Evolutionary conservation across 768 basidiomycete species (phyloP).

Genomic region (Boletellus sp.): DNA sequence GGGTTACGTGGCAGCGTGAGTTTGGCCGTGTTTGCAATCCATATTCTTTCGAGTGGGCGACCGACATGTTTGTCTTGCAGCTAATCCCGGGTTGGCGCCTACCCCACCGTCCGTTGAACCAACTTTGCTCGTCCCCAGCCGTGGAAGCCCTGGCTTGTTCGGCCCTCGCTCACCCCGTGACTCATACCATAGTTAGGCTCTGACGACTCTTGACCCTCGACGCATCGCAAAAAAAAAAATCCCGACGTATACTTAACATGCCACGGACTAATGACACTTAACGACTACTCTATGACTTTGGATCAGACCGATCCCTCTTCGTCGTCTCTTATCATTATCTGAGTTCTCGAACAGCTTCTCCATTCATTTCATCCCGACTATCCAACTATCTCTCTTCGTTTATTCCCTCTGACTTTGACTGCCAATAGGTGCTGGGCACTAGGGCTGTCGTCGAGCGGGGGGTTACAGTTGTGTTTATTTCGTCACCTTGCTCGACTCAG

Average conservation of each 20-base stretch:
- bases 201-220: neutral
- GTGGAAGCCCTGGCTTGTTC: conserved; percentile 64
- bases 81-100: conserved; percentile 53
- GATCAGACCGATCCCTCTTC: conserved; percentile 4
- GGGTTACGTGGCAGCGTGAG: conserved; percentile 69
- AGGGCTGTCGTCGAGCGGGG: neutral
- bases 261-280: conserved; percentile 10
- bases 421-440: neutral
- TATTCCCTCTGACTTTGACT: neutral
- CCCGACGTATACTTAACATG: neutral
- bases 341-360: neutral
- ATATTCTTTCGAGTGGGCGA: conserved; percentile 1
- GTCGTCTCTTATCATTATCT: conserved; percentile 27
- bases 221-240: neutral
- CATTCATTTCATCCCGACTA: conserved; percentile 6
- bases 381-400: neutral
- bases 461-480: neutral
- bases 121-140: conserved; percentile 57
- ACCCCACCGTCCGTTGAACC: conserved; percentile 61
- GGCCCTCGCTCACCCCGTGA: conserved; percentile 68
- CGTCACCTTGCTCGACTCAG: neutral
- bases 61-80: conserved; percentile 33
- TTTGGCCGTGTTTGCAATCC: conserved; percentile 17
- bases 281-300: conserved; percentile 20
- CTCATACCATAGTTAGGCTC: conserved; percentile 24